Conservation (phyloP, 1,284 basidiomycete species). For the Moesziomyces antarcticus region DNA sequence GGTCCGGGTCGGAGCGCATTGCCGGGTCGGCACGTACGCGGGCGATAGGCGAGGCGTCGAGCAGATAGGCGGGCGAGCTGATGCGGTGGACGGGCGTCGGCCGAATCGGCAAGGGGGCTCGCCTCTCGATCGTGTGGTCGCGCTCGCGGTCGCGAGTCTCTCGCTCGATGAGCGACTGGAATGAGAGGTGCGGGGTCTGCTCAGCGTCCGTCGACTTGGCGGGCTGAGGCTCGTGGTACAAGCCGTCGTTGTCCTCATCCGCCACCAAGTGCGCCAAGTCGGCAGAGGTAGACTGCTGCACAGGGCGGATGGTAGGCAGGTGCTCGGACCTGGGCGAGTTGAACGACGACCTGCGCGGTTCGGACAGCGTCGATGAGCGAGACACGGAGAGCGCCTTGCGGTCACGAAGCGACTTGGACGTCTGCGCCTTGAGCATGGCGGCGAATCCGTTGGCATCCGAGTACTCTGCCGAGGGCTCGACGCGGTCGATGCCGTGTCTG, state of each 20-base stretch:
- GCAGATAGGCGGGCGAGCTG: slow-evolving; percentile 48
- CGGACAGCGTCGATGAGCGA: slow-evolving; percentile 36
- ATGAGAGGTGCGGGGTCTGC: slow-evolving; percentile 10
- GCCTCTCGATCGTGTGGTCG: slow-evolving; percentile 12
- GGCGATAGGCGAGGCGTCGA: slow-evolving; percentile 35
- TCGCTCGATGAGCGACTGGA: slow-evolving; percentile 34
- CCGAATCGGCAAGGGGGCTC: slow-evolving; percentile 12
- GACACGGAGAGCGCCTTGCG: slow-evolving; percentile 39
- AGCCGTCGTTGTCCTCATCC: neutral
- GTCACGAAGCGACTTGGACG: slow-evolving; percentile 44
- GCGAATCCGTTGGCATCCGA: slow-evolving; percentile 43
- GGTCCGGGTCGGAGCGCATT: slow-evolving; percentile 32
- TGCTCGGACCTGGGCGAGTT: slow-evolving; percentile 43
- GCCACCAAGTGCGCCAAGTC: neutral
- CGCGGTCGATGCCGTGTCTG: slow-evolving; percentile 5
- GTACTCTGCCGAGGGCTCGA: slow-evolving; percentile 17
- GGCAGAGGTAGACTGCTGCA: neutral
- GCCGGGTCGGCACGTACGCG: slow-evolving; percentile 27
- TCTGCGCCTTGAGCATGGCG: slow-evolving; percentile 49
- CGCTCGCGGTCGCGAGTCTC: slow-evolving; percentile 40
- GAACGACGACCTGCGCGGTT: slow-evolving; percentile 44
- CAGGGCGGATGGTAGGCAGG: slow-evolving; percentile 6
- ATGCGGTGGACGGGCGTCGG: slow-evolving; percentile 33
- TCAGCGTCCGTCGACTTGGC: neutral
- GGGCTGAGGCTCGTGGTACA: neutral